Evolutionary conservation across 371 early-diverging fungal species (phyloP).

Genomic region (Rhizopus delemar): DNA sequence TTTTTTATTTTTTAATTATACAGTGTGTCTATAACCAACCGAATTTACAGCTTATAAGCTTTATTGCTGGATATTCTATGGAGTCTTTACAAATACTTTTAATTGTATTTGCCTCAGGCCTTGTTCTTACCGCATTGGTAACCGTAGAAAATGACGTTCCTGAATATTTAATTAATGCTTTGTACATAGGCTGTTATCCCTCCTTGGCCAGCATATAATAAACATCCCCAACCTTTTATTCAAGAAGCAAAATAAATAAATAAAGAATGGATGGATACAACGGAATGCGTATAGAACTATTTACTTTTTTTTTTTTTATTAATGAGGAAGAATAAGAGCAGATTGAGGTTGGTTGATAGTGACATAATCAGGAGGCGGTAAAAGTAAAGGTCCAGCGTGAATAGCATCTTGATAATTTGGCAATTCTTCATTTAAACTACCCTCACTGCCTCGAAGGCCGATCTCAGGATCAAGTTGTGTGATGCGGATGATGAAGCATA

Average conservation of each 20-base stretch:
- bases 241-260: constrained; percentile 14
- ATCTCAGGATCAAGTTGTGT: constrained; percentile 26
- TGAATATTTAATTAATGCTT: constrained; percentile 1
- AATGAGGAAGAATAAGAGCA: neutral
- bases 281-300: neutral
- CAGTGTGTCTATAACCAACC: neutral
- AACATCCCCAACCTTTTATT: constrained; percentile 26
- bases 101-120: constrained; percentile 16
- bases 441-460: neutral
- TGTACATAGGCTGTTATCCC: constrained; percentile 20
- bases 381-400: neutral
- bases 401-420: constrained; percentile 42
- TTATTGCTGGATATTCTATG: constrained; percentile 21
- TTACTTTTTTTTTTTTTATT: neutral
- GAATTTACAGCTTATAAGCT: constrained; percentile 14
- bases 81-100: constrained; percentile 18
- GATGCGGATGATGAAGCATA: constrained; percentile 39
- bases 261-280: neutral
- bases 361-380: constrained; percentile 4
- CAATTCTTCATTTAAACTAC: constrained; percentile 24
- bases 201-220: constrained; percentile 33
- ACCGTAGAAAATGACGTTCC: neutral
- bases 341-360: neutral
- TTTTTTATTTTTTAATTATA: neutral
- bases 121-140: constrained; percentile 23